Evolutionary conservation across 2,329 filamentous ascomycete genomes (phyloP).

Genomic region (Colletotrichum sojae): DNA sequence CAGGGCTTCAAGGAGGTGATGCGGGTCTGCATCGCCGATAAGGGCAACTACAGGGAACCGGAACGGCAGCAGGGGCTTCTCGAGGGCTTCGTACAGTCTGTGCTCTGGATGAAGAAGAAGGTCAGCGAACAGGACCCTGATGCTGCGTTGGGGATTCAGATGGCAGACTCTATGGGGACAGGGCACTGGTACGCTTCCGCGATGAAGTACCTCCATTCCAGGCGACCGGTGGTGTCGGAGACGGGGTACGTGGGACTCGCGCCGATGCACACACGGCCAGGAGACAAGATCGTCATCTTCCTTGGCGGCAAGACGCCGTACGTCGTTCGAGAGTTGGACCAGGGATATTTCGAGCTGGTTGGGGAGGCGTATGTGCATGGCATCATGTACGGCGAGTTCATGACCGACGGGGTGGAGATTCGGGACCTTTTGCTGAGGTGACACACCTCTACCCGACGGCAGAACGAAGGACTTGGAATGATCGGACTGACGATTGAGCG

Average conservation of each 20-base stretch:
- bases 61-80: constrained; percentile 17
- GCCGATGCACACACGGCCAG: constrained; percentile 1
- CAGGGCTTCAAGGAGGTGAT: constrained; percentile 12
- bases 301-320: constrained; percentile 36
- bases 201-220: constrained; percentile 18
- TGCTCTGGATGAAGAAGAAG: background rate
- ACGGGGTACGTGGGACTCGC: constrained; percentile 32
- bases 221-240: constrained; percentile 14
- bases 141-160: background rate
- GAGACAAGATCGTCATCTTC: constrained; percentile 29
- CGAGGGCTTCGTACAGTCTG: constrained; percentile 8
- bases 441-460: background rate
- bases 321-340: constrained; percentile 10
- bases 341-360: background rate
- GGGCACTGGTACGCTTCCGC: constrained; percentile 16
- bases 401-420: background rate
- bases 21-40: constrained; percentile 22
- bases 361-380: constrained; percentile 33
- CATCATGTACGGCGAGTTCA: constrained; percentile 27
- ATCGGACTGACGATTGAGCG: background rate
- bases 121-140: background rate
- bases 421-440: background rate
- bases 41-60: constrained; percentile 2
- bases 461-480: too few species aligned
- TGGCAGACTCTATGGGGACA: constrained; percentile 1